Conservation (phyloP, 805 yeast genomes). For the Hyphopichia homilentoma region DNA sequence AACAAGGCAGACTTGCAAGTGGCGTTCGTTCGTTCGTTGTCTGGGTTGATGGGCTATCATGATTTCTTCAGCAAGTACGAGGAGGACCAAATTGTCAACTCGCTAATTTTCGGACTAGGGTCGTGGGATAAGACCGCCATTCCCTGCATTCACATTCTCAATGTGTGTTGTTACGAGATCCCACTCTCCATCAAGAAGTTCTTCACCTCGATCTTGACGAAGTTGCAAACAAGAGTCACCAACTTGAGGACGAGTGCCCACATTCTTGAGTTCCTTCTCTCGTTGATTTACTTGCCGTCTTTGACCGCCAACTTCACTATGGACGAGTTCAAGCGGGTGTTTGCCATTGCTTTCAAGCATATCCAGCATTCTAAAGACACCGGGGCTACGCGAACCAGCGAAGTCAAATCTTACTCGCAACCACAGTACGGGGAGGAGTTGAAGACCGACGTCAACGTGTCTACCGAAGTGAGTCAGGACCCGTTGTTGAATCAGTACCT, state of each 20-base stretch:
- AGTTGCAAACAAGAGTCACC: conserved; percentile 71
- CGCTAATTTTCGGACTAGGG: conserved; percentile 57
- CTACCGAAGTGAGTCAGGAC: conserved; percentile 42
- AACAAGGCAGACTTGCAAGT: conserved; percentile 63
- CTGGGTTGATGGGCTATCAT: conserved; percentile 61
- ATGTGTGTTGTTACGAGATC: conserved; percentile 76
- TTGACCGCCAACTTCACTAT: conserved; percentile 67
- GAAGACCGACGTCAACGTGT: conserved; percentile 50
- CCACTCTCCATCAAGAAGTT: conserved; percentile 70
- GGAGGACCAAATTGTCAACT: conserved; percentile 59
- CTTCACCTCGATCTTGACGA: conserved; percentile 64
- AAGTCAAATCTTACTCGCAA: conserved; percentile 5
- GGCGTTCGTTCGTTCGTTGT: conserved; percentile 57
- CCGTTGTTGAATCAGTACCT: conserved; percentile 57
- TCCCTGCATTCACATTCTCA: conserved; percentile 72
- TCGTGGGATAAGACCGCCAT: conserved; percentile 79
- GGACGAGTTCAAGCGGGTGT: conserved; percentile 75
- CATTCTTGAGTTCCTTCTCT: conserved; percentile 68
- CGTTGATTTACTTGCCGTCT: conserved; percentile 62
- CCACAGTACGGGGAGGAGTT: conserved; percentile 45
- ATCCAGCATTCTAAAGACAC: conserved; percentile 65
- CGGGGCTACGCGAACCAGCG: conserved; percentile 8
- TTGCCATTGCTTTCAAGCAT: conserved; percentile 78
- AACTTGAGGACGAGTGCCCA: conserved; percentile 67
- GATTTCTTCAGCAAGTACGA: conserved; percentile 50